Evolutionary conservation across 768 basidiomycete genomes (phyloP), one percentile per base, ranked within the genome.

Genomic region (Lentinula lateritia): DNA sequence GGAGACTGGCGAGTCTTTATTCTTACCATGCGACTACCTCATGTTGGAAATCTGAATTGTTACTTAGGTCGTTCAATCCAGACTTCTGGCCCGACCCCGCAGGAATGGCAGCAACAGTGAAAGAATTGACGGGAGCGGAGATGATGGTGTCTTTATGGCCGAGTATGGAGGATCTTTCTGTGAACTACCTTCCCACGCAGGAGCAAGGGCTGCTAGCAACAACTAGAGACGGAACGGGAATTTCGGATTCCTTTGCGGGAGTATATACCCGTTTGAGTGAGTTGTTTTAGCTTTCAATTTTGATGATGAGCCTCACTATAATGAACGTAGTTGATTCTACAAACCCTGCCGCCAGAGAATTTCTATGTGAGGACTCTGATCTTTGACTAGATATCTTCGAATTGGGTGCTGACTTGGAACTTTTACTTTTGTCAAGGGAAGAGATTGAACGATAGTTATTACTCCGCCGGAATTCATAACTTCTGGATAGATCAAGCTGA

Each of bases 401-500:
- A 28, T 28, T 3, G 3, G 28, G 28, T 28, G 2, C 28, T 28
- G 2, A 28, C 28, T 28, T 28, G 28, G 28, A 28, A 23, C 46
- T 0, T 48, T n/a, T 7, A n/a, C 45, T 13, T 46, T 13, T 12
- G 13, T 58, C 15, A 48, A 75, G 74, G 74, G 74, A 72, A 65
- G 62, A 68, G 70, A 4, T 58, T 75, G 53, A 75, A 75, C 52
- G 69, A 74, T 20, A 74, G 73, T 57, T 75, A 75, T 35, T 74
- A 71, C 61, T 75, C 74, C 5, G 72, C 68, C 45, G 74, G 74
- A 3, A 73, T 75, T 34, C 73, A 73, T 55, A 74, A 74, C 62
- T 74, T 74, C 55, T 75, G 74, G 73, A 75, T 74, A 39, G 74
- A 75, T 59, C 73, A 74, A 64, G 74, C 71, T n/a, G 74, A 75